These are phyloP conservation scores for Xylaria nigripes DNA, from an alignment of 495 filamentous ascomycete genomes.

Conservation along the genomic window DNA sequence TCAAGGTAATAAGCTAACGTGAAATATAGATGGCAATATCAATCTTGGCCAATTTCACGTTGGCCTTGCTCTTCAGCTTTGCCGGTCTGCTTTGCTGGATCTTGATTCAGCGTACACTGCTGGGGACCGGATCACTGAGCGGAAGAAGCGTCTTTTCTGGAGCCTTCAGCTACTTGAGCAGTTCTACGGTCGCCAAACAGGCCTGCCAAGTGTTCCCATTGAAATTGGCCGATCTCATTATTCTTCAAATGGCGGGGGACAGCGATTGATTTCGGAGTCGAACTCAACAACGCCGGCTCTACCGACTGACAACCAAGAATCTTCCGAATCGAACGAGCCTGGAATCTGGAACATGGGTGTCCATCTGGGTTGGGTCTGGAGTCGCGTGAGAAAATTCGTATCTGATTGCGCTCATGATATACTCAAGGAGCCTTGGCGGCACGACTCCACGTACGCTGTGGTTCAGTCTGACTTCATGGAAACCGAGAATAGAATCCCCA, in stretches of 20 bases:
- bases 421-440: slow-evolving; percentile 39
- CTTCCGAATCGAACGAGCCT: slow-evolving; percentile 23
- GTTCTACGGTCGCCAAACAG: slow-evolving; percentile 35
- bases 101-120: slow-evolving; percentile 28
- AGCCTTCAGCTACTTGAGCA: slow-evolving; percentile 37
- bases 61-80: slow-evolving; percentile 37
- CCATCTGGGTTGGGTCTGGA: slow-evolving; percentile 43
- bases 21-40: slow-evolving; percentile 30
- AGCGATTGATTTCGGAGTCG: slow-evolving; percentile 7
- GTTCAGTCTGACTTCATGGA: slow-evolving; percentile 38
- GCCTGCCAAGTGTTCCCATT: slow-evolving; percentile 29
- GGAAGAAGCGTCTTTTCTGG: slow-evolving; percentile 41
- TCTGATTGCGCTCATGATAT: slow-evolving; percentile 35
- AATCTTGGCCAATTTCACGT: slow-evolving; percentile 38
- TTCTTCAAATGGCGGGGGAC: slow-evolving; percentile 19
- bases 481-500: slow-evolving; percentile 37
- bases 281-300: slow-evolving; percentile 28
- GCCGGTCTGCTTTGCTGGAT: slow-evolving; percentile 38
- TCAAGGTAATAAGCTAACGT: neutral
- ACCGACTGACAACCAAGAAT: slow-evolving; percentile 31
- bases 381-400: slow-evolving; percentile 33
- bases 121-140: slow-evolving; percentile 26
- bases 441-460: slow-evolving; percentile 40
- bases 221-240: slow-evolving; percentile 29
- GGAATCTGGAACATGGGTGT: slow-evolving; percentile 38